Evolutionary conservation across 83 land plant species (phyloP).

Genomic region (Isoetes engelmannii): DNA sequence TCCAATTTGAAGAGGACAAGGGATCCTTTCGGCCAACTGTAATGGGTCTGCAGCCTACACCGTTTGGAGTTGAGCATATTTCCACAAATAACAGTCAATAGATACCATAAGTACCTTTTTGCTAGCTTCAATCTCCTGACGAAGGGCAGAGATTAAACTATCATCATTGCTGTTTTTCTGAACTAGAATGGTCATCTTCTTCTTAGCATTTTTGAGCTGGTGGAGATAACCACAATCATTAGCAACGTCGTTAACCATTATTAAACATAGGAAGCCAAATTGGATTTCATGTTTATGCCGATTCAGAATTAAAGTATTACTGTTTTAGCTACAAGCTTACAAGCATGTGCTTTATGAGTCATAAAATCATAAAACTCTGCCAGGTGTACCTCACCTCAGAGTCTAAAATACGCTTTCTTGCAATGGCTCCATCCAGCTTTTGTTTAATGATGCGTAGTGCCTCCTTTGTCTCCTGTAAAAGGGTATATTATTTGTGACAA

Average conservation of each 20-base stretch:
- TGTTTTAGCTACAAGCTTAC: no score
- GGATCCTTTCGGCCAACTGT: slow-evolving; percentile 3
- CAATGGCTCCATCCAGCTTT: slow-evolving; percentile 6
- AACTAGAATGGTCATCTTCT: slow-evolving; percentile 1
- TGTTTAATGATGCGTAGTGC: not conserved
- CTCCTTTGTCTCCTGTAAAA: not conserved
- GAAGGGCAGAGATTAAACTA: slow-evolving; percentile 7
- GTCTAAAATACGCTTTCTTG: slow-evolving; percentile 1
- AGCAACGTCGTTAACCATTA: no score
- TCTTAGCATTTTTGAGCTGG: slow-evolving; percentile 6
- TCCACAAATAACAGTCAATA: no score
- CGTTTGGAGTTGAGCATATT: not conserved
- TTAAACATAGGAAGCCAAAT: no score
- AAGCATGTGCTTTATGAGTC: no score
- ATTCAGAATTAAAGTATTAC: no score
- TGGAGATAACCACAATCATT: not conserved
- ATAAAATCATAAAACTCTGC: no score
- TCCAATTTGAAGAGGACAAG: not conserved
- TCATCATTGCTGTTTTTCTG: slow-evolving; percentile 11
- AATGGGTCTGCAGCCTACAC: not conserved
- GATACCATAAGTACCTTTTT: not conserved
- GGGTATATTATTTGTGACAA: no score
- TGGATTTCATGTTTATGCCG: no score
- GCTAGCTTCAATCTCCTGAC: slow-evolving; percentile 7
- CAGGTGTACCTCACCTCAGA: not conserved